Percentiles rank a stretch among this genome's conserved stretches.
Conservation (phyloP, 2,329 filamentous ascomycete genomes). For the Exophiala xenobiotica region DNA sequence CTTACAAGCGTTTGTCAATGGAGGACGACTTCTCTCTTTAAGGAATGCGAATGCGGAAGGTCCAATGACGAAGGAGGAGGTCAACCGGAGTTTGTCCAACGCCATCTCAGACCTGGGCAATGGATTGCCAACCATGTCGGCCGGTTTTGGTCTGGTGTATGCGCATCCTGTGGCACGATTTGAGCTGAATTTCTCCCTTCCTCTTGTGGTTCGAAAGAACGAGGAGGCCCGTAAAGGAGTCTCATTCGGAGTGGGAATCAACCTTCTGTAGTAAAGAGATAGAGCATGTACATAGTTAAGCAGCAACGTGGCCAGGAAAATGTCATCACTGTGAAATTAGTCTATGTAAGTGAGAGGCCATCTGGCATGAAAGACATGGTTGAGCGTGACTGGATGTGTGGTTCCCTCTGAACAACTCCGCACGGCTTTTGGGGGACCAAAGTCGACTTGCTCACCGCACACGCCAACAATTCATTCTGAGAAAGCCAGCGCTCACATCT, state of each 20-base stretch:
- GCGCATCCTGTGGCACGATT: constrained; percentile 91
- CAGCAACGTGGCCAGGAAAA: constrained; percentile 30
- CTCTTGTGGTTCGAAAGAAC: constrained; percentile 74
- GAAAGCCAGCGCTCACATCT: background rate
- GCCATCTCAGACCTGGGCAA: constrained; percentile 71
- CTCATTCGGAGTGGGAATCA: constrained; percentile 94
- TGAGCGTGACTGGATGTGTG: too few species aligned
- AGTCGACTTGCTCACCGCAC: background rate
- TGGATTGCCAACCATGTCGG: constrained; percentile 79
- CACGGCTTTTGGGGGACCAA: background rate
- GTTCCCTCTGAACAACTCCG: too few species aligned
- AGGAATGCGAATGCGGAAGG: constrained; percentile 53
- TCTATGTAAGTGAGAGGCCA: constrained; percentile 7
- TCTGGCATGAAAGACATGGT: constrained; percentile 8
- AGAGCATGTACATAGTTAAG: constrained; percentile 24
- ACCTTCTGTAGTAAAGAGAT: constrained; percentile 68
- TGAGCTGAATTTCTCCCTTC: constrained; percentile 92
- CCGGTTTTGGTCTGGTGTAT: constrained; percentile 88
- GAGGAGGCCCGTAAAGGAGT: constrained; percentile 89
- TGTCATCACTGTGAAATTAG: too few species aligned
- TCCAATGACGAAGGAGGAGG: constrained; percentile 50
- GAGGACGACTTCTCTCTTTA: constrained; percentile 78
- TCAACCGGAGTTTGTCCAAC: constrained; percentile 45
- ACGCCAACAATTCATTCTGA: too few species aligned
- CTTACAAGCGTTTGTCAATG: constrained; percentile 88